phyloP scores from a whole-genome alignment of 768 basidiomycete genomes.

The Mycena crocata region DNA sequence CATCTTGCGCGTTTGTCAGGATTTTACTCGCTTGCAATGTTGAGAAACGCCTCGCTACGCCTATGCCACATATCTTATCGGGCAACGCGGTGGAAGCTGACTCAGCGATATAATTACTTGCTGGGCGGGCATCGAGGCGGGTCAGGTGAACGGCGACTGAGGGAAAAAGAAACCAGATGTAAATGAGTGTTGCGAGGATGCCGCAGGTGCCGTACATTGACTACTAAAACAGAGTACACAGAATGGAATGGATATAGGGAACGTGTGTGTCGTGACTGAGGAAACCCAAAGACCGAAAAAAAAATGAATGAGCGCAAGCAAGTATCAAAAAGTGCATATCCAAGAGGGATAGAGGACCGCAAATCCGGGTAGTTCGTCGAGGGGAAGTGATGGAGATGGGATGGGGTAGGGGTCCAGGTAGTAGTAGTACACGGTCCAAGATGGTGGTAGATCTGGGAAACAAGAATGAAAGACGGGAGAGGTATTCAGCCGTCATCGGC shows the following conservation, averaged over 20 bases:
- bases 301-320: conserved; percentile 5
- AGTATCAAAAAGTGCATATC: conserved; percentile 9
- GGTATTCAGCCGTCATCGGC: conserved; percentile 38
- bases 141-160: conserved; percentile 1
- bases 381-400: background rate
- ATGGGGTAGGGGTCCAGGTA: background rate
- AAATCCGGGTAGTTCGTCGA: conserved; percentile 20
- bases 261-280: conserved; percentile 1
- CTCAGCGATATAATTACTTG: background rate
- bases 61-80: background rate
- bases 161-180: background rate
- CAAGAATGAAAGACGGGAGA: background rate
- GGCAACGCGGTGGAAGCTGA: background rate
- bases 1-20: too few species aligned
- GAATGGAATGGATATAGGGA: conserved; percentile 11
- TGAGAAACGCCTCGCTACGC: background rate
- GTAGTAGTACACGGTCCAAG: conserved; percentile 29
- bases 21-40: background rate
- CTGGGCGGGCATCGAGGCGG: background rate
- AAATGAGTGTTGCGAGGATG: conserved; percentile 2
- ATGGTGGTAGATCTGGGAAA: conserved; percentile 9
- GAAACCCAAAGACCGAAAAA: background rate
- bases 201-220: conserved; percentile 19
- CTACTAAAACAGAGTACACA: conserved; percentile 11
- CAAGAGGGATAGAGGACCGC: background rate